phyloP scores from a whole-genome alignment of 1,284 basidiomycete genomes.

The Golubevia sp. region DNA sequence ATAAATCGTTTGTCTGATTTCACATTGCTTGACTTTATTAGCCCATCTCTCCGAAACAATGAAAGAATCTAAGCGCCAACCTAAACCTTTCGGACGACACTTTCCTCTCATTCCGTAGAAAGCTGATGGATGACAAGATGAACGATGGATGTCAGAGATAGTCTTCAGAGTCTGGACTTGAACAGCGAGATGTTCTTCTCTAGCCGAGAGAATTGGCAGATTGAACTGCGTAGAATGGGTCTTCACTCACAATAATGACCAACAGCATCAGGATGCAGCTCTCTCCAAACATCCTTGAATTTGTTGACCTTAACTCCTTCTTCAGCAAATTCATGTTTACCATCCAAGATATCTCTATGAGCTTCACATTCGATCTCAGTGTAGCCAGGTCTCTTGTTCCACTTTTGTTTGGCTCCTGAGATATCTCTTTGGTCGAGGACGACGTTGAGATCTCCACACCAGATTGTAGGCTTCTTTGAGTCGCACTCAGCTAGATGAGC shows the following conservation, averaged over 20 bases:
- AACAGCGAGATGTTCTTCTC: no score
- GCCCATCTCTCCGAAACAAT: conserved; percentile 36
- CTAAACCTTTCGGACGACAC: conserved; percentile 52
- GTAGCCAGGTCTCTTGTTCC: conserved; percentile 58
- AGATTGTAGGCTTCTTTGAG: conserved; percentile 38
- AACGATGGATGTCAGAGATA: neutral
- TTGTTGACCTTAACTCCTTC: conserved; percentile 18
- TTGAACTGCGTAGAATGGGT: no score
- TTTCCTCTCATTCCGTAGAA: conserved; percentile 54
- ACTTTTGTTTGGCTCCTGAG: conserved; percentile 46
- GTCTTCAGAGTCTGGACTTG: neutral
- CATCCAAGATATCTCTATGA: conserved; percentile 33
- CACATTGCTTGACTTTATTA: conserved; percentile 28
- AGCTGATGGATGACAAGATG: conserved; percentile 9
- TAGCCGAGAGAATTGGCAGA: neutral
- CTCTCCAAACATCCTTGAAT: conserved; percentile 47
- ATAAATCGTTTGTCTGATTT: conserved; percentile 52
- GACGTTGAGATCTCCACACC: conserved; percentile 58
- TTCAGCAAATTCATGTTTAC: conserved; percentile 12
- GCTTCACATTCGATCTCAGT: conserved; percentile 50
- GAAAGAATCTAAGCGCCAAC: conserved; percentile 56
- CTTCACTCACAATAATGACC: conserved; percentile 43
- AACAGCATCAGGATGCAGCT: conserved; percentile 44
- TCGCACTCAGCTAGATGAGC: conserved; percentile 27
- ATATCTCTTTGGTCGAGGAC: conserved; percentile 53